Conservation (phyloP, 306 rosid genomes). For the Morella rubra region DNA sequence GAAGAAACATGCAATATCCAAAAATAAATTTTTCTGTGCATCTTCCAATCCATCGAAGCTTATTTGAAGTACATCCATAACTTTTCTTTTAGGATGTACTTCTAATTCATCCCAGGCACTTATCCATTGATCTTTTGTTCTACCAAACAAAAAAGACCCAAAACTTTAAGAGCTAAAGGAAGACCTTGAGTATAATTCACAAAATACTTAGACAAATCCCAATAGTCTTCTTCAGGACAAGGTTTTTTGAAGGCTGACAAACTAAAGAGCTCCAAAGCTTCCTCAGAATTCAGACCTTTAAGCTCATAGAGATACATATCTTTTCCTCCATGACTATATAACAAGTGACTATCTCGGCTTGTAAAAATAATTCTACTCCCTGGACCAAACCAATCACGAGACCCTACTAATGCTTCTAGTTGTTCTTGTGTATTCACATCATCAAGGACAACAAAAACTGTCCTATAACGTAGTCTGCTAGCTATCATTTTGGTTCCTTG, state of each 20-base stretch:
- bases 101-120: not conserved
- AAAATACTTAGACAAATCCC: not conserved
- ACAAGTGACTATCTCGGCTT: not conserved
- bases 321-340: not conserved
- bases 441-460: not conserved
- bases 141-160: not conserved
- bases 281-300: not conserved
- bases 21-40: not conserved
- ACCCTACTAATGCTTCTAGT: not conserved
- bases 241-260: not conserved
- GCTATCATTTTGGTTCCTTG: not conserved
- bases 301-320: not conserved
- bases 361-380: not conserved
- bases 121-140: not conserved
- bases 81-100: not conserved
- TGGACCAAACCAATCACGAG: not conserved
- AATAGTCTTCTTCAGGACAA: not conserved
- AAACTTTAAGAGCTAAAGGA: not conserved
- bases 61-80: not conserved
- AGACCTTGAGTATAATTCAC: not conserved
- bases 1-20: not conserved
- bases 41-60: not conserved
- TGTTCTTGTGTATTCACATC: not conserved
- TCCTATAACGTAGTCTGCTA: not conserved
- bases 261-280: not conserved